A percentile compares a stretch with the other conserved stretches of the same genome.
Conservation (phyloP, 306 rosid species). For the Quercus parvula region DNA sequence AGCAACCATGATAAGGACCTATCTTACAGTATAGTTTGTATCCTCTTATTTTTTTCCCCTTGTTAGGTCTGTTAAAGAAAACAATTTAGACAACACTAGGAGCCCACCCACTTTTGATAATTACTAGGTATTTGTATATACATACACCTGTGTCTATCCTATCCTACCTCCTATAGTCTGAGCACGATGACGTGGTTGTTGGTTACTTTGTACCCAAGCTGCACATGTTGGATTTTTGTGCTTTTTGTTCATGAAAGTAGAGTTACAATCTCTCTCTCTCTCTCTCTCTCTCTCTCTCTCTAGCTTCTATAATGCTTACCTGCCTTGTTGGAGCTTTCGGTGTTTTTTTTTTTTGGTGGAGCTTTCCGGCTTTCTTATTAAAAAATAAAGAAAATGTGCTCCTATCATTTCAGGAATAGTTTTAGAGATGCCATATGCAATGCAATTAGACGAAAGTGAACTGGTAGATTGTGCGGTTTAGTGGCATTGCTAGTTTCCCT, state of each 20-base stretch:
- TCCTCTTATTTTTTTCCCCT: background rate
- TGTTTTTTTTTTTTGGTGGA: too few species aligned
- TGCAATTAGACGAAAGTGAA: too few species aligned
- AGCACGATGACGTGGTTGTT: background rate
- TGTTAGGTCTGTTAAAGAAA: conserved; percentile 22
- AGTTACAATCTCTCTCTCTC: background rate
- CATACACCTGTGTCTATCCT: conserved; percentile 6
- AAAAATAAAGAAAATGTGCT: too few species aligned
- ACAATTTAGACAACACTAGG: conserved; percentile 35
- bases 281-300: background rate
- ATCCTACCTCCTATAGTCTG: conserved; percentile 2
- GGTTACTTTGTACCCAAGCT: background rate
- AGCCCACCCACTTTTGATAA: conserved; percentile 8
- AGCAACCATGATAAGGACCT: conserved; percentile 82
- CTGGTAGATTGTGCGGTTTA: too few species aligned
- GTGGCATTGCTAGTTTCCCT: too few species aligned
- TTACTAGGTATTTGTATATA: conserved; percentile 25
- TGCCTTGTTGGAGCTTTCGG: background rate
- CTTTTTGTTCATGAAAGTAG: background rate
- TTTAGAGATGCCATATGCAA: too few species aligned
- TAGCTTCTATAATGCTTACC: background rate
- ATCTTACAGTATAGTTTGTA: conserved; percentile 49
- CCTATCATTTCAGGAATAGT: too few species aligned
- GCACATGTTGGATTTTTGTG: background rate
- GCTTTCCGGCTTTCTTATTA: too few species aligned